phyloP scores from a whole-genome alignment of 1,139 yeast genomes.

The Tardiomyces depauwii region DNA sequence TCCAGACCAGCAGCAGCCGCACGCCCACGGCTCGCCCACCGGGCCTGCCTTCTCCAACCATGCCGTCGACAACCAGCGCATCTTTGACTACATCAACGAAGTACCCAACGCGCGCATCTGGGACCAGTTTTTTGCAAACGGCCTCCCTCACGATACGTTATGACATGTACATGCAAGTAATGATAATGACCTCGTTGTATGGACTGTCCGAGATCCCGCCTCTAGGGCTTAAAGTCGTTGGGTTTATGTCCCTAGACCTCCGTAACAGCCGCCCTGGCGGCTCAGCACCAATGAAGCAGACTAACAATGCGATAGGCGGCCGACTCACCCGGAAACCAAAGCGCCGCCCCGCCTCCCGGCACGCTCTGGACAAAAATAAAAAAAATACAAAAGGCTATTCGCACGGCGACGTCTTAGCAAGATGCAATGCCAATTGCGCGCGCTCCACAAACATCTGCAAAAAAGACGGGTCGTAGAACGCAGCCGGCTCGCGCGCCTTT shows the following conservation, averaged over 20 bases:
- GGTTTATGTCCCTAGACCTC: no score
- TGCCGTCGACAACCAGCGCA: constrained; percentile 37
- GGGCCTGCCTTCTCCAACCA: not conserved
- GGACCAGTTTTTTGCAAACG: constrained; percentile 51
- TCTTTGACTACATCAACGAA: constrained; percentile 52
- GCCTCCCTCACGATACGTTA: not conserved
- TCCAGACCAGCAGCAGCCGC: not conserved
- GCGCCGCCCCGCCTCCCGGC: no score
- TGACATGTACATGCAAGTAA: not conserved
- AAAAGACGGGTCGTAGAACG: not conserved
- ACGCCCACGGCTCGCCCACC: not conserved
- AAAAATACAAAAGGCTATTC: no score
- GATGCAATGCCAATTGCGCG: not conserved
- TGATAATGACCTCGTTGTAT: no score
- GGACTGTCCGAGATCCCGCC: no score
- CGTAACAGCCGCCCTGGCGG: no score
- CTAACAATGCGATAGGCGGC: no score
- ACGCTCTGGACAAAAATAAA: no score
- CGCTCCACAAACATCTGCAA: not conserved
- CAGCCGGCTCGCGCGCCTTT: not conserved
- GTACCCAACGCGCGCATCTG: constrained; percentile 62
- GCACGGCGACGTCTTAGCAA: not conserved
- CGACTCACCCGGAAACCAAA: no score
- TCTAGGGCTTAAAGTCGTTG: no score
- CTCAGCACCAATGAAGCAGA: no score